A percentile compares a stretch with the other conserved stretches of the same genome.
These are phyloP conservation scores for Xylaria curta DNA, from an alignment of 495 filamentous ascomycete genomes.

Conservation along the genomic window DNA sequence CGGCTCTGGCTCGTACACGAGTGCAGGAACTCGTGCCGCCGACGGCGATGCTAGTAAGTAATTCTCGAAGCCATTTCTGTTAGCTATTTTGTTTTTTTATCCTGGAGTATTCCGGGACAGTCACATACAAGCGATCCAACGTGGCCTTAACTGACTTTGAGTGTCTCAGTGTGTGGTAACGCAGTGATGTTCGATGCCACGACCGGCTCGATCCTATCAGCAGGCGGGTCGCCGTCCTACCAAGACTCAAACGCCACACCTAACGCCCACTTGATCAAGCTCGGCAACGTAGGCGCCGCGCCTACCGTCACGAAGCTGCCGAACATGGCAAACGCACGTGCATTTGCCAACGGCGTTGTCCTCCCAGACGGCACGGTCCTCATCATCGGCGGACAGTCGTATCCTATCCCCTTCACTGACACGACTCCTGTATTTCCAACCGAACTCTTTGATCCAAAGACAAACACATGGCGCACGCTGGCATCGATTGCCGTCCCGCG, in stretches of 20 bases:
- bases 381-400: slow-evolving; percentile 60
- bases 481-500: slow-evolving; percentile 52
- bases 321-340: slow-evolving; percentile 55
- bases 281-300: slow-evolving; percentile 40
- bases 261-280: slow-evolving; percentile 57
- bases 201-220: slow-evolving; percentile 59
- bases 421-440: slow-evolving; percentile 49
- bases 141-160: slow-evolving; percentile 30
- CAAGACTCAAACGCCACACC: slow-evolving; percentile 44
- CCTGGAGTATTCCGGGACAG: background rate
- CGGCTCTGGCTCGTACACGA: slow-evolving; percentile 45
- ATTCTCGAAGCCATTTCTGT: slow-evolving; percentile 50
- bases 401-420: slow-evolving; percentile 58
- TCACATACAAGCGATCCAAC: background rate
- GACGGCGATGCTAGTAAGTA: slow-evolving; percentile 55
- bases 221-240: slow-evolving; percentile 59
- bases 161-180: slow-evolving; percentile 12
- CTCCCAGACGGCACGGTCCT: slow-evolving; percentile 65
- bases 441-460: slow-evolving; percentile 59
- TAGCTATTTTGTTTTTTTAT: too few species aligned
- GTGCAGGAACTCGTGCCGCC: slow-evolving; percentile 44
- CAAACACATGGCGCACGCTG: slow-evolving; percentile 46
- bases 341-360: slow-evolving; percentile 61
- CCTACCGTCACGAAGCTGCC: slow-evolving; percentile 40
- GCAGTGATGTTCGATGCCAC: slow-evolving; percentile 50